Base-by-base conservation (phyloP, 2,329 filamentous ascomycete genomes). In the Raffaelea ambrosiae region DNA sequence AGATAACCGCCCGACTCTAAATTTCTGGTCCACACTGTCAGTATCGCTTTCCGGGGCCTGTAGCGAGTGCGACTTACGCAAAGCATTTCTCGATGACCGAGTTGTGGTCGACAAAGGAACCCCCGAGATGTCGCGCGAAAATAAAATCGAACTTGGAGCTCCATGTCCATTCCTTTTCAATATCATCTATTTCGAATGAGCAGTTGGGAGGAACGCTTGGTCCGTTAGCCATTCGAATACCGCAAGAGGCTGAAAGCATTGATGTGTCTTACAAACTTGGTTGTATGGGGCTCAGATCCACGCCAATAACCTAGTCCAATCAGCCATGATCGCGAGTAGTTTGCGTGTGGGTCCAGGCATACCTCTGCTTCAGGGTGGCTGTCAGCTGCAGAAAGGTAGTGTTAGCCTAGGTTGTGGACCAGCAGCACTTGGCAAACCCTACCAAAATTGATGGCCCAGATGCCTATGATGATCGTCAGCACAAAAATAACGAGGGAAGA, bases 111-210 rank as follows among this genome's bases (percentile, higher is more conserved):
- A 39, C 43, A 31, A 53, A 53, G 16, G 43, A 47, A 14, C 51
- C 51, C 5, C 43, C 47, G 23, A 51, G 46, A 31, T 43, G 44
- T 22, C 51, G 48, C n/a, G 45, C 40, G 22, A 46, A 53, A 9
- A 53, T 53, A 31, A 51, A 51, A 23, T 53, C 51, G 23, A 53
- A 53, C 26, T 46, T 47, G 3, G 36, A 41, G 29, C 40, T 41
- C 51, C 51, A 53, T 14, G 51, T 53, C 51, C 51, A 53, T 3
- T 53, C 51, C 39, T 53, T 53, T 35, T 53, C 51, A 14, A 53
- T 20, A 20, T 53, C 51, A 43, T 53, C 51, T 3, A 53, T 43
- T 31, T 53, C 41, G 10, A 43, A 50, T 18, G 41, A 23, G 7
- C 35, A 21, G 33, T 46, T 46, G 20, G 33, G 19, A 9, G 33